Base-by-base conservation (phyloP, 805 yeast species). In the Candida succiphila region DNA sequence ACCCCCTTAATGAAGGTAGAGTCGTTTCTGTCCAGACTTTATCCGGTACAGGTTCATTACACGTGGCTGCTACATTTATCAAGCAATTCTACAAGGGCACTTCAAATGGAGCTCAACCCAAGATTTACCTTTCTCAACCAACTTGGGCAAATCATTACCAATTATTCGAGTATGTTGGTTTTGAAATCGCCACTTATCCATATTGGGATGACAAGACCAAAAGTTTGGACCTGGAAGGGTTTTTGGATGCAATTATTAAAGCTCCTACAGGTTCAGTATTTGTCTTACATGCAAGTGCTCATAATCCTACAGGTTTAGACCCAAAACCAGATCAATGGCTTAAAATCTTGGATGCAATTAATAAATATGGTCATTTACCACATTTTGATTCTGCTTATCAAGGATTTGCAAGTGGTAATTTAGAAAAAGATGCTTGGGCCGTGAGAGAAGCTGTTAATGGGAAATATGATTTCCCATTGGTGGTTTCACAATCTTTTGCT, bases 81-180 rank as follows among this genome's bases (percentile, higher is more conserved):
- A 60, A 68, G 49, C 61, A 68, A 27, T 75, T 73, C 48, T 71
- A 65, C 45, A 56, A 52, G 25, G 48, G 49, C 25, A 45, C 47
- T 17, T 27, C 39, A 16, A 48, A 46, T 16, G 21, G 37, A 19
- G 34, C 36, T 7, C 61, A 53, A 33, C 65, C 54, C 37, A 59
- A 65, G 18, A 66, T 88, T 31, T 86, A 85, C 56, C 52, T 88
- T 33, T 82, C 95, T 12, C 63, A 70, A 38, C 98, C 98, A 44
- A 87, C 97, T n/a, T 89, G 98, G 98, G 95, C 92, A 34, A 92
- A 92, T 65, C 98, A 89, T 63, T 67, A 70, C 54, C 87, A 79
- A 54, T 83, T 89, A 44, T 92, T 88, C 56, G 66, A 71, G 44
- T 61, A 71, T 34, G 65, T 74, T 39, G 95, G 94, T 5, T 65